These are phyloP conservation scores for Oryza meyeriana DNA, from an alignment of 176 grass and related monocot genomes.

Conservation along the genomic window DNA sequence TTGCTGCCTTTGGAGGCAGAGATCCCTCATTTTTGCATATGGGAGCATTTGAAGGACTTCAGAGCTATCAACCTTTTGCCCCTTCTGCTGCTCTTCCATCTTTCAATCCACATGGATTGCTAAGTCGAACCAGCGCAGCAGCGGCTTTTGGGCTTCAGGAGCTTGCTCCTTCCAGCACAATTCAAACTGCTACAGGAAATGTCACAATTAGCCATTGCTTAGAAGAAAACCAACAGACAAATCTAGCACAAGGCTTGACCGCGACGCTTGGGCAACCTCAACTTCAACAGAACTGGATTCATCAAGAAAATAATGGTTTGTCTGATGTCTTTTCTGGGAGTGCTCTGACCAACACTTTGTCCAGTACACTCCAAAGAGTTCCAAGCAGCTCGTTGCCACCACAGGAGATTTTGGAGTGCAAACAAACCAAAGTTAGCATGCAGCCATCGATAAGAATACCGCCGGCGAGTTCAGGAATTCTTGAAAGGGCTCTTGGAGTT, in stretches of 20 bases:
- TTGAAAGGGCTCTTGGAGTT: slow-evolving; percentile 33
- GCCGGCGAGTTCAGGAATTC: slow-evolving; percentile 30
- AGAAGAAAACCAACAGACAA: slow-evolving; percentile 46
- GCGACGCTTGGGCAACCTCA: slow-evolving; percentile 38
- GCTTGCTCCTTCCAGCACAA: slow-evolving; percentile 46
- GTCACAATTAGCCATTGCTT: slow-evolving; percentile 35
- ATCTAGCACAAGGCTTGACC: slow-evolving; percentile 42
- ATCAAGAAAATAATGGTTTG: slow-evolving; percentile 50
- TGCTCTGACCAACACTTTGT: slow-evolving; percentile 40
- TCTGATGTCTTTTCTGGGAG: slow-evolving; percentile 36
- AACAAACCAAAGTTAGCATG: slow-evolving; percentile 29
- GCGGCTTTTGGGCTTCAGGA: slow-evolving; percentile 50
- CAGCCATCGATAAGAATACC: slow-evolving; percentile 39
- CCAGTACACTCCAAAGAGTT: slow-evolving; percentile 40
- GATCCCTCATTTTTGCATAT: slow-evolving; percentile 74
- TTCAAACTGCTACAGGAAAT: slow-evolving; percentile 38
- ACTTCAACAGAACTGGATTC: slow-evolving; percentile 59
- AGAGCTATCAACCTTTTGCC: slow-evolving; percentile 53
- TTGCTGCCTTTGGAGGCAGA: slow-evolving; percentile 71
- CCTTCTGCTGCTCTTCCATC: slow-evolving; percentile 55
- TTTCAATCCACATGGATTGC: slow-evolving; percentile 59
- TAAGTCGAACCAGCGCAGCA: slow-evolving; percentile 28
- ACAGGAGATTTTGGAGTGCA: slow-evolving; percentile 46
- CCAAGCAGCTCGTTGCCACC: slow-evolving; percentile 41
- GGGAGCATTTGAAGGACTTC: slow-evolving; percentile 72